Evolutionary conservation across 305 asterid species (phyloP), one percentile per base, ranked within the genome.

Genomic region (Fraxinus greggii): DNA sequence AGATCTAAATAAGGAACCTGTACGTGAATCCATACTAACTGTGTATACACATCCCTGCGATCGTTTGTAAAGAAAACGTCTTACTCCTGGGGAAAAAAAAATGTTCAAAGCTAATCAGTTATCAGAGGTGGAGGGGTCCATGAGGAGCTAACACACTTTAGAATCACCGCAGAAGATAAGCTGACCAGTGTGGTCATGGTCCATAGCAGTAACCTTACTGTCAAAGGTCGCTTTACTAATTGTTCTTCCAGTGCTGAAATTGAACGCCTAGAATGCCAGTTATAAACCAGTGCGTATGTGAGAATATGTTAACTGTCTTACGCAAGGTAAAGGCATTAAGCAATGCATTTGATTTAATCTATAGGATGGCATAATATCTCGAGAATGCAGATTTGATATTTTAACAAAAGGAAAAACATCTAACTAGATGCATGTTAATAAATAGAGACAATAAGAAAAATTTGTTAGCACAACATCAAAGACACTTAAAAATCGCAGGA

Each of bases 181-280:
- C 83, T 91, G 98, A 85, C 98, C 99, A 1, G 98, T 93, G 87
- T 93, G 98, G 89, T 96, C 98, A 80, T 94, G 97, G 87, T 96
- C 99, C 97, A 96, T 89, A 73, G 98, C 97, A 77, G 98, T 93
- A 84, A 96, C 97, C 89, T 92, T 98, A 78, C 95, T 88, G 82
- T 91, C 96, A 40, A 92, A 88, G 75, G 75, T 74, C 0, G 88
- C 83, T 84, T 91, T 96, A 83, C 87, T 88, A 84, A 96, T 88
- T 79, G 91, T 80, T 90, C 98, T 93, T 75, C 99, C 98, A 2
- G 98, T 93, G 86, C 98, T 96, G 79, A 94, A 96, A 89, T 96
- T 96, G 89, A 91, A 91, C 86, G 94, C 98, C 98, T 95, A 78
- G 85, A 86, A 85, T 75, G 80, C 81, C 80, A 86, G 82, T 81